Conservation (phyloP, 768 basidiomycete genomes). For the Podaxis mareebaensis region DNA sequence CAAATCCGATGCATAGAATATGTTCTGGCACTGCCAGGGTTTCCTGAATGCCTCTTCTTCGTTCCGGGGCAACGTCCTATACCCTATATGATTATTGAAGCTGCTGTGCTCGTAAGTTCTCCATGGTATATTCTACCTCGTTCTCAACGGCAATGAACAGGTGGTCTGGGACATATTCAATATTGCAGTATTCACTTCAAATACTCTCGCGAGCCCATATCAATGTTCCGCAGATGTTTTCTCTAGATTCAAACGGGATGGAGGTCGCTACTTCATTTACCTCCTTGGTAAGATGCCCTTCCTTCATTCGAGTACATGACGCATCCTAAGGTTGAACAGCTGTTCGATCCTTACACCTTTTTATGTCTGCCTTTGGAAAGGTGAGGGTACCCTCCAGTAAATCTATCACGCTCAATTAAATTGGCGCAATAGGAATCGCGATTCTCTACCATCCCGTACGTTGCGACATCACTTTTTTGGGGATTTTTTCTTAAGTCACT, state of each 20-base stretch:
- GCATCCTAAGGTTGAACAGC: background rate
- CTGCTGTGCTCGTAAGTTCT: background rate
- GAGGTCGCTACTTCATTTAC: conserved; percentile 9
- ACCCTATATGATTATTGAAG: background rate
- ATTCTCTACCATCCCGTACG: conserved; percentile 1
- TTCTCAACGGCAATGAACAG: background rate
- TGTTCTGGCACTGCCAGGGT: background rate
- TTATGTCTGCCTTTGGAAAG: conserved; percentile 9
- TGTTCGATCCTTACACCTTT: background rate
- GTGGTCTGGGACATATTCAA: conserved; percentile 10
- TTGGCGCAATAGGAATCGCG: background rate
- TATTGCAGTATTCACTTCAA: background rate
- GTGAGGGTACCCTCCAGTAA: background rate
- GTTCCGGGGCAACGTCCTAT: background rate
- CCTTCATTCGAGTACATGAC: background rate
- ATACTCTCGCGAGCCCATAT: background rate
- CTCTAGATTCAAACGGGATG: background rate
- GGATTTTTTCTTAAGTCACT: background rate
- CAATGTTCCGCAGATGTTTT: background rate
- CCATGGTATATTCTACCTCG: background rate
- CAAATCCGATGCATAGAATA: background rate
- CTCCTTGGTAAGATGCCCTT: background rate
- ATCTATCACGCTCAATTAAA: background rate
- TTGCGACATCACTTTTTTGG: background rate
- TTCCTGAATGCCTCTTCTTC: background rate